Base-by-base conservation (phyloP, 345 rosid species). In the Aegle marmelos region DNA sequence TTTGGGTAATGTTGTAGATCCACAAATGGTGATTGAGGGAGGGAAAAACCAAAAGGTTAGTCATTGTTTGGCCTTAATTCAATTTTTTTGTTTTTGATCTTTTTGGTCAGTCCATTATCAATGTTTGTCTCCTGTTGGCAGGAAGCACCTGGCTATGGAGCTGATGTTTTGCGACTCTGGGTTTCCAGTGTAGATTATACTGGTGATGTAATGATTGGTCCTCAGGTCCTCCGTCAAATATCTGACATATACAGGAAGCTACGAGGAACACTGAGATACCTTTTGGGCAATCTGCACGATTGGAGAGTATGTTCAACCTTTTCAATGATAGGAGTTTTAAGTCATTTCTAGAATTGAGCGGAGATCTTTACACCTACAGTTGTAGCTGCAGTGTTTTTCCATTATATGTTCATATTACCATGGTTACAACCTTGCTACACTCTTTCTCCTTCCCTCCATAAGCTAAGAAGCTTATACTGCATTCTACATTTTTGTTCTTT, bases 161-260 rank as follows among this genome's bases (percentile, higher is more conserved):
- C 97, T 82, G 99, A 95, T 83, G 93, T 93, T 70, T 81, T 95
- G 81, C 91, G 98, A 62, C 97, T 95, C 60, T 95, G 99, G 99
- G 99, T 95, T 84, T 93, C 97, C 68, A 95, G 99, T 87, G 99
- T 95, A 74, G 97, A 95, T 86, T 95, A 93, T 82, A 85, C 92
- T 2, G 91, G 91, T 37, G 99, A 95, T 89, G 95, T 91, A 59
- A 77, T 93, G 84, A 83, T 95, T 56, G 97, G 98, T 78, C 89
- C 96, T 50, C 98, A 92, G 84, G 78, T 91, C 76, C 89, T 95
- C 72, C 90, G 92, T 27, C 99, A 95, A 88, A 91, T 90, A 86
- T 91, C 99, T 84, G 99, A 95, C 75, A 90, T 92, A 70, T 92
- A 95, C 76, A 87, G 99, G 85, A 93, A 95, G 84, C 81, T 95